phyloP scores from a whole-genome alignment of 192 early-diverging fungal genomes.

The Backusella mclennaniae region DNA sequence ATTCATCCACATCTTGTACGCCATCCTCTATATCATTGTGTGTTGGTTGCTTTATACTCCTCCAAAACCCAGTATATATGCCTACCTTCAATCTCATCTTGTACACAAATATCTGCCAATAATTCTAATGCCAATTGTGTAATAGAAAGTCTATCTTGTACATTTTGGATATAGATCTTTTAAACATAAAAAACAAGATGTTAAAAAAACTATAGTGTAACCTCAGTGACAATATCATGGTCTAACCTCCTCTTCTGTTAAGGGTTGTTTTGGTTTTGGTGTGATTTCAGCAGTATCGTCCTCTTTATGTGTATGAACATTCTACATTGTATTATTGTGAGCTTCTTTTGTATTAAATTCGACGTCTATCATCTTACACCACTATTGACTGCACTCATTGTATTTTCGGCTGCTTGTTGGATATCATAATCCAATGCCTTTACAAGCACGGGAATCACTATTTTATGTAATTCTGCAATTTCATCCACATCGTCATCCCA shows the following conservation, averaged over 20 bases:
- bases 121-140: constrained; percentile 80
- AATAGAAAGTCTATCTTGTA: constrained; percentile 58
- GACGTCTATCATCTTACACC: constrained; percentile 30
- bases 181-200: not conserved
- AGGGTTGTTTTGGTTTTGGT: constrained; percentile 35
- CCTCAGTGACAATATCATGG: not conserved
- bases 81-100: constrained; percentile 50
- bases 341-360: not conserved
- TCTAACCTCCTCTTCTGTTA: constrained; percentile 32
- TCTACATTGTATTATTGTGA: not conserved
- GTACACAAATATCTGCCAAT: constrained; percentile 79
- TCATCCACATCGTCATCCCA: constrained; percentile 37
- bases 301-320: not conserved
- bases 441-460: constrained; percentile 45
- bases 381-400: constrained; percentile 35
- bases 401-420: constrained; percentile 45
- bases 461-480: constrained; percentile 40
- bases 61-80: not conserved
- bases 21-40: constrained; percentile 38
- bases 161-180: constrained; percentile 37
- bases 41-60: not conserved
- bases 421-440: constrained; percentile 48
- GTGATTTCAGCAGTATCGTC: constrained; percentile 33
- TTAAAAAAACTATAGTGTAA: not conserved
- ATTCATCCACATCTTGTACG: constrained; percentile 43